These are phyloP conservation scores for Saururus chinensis DNA, from an alignment of 164 flowering plant genomes.

Conservation along the genomic window DNA sequence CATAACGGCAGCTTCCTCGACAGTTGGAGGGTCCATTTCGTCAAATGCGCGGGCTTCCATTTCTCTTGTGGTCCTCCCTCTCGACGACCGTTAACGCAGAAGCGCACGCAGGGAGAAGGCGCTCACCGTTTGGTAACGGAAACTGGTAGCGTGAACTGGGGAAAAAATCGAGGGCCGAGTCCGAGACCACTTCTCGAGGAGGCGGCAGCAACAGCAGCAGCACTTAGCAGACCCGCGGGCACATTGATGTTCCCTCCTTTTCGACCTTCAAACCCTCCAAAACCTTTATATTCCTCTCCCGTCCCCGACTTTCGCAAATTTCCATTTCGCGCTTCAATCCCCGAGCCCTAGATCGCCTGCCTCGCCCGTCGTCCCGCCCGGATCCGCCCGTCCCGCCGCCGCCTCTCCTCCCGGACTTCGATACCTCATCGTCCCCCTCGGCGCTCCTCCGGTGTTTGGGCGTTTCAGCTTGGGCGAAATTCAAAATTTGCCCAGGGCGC, in stretches of 20 bases:
- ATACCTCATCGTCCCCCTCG: not conserved
- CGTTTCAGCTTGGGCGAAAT: slow-evolving; percentile 1
- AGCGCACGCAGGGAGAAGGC: too few relatives aligned
- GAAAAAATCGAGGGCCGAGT: too few relatives aligned
- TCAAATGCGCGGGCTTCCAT: too few relatives aligned
- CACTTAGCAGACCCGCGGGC: too few relatives aligned
- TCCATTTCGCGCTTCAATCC: not conserved
- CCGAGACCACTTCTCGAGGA: slow-evolving; percentile 5
- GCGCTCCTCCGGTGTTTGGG: not conserved
- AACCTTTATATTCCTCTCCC: slow-evolving; percentile 1
- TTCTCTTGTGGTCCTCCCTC: too few relatives aligned
- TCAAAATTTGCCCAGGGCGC: too few relatives aligned
- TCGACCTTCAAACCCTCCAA: slow-evolving; percentile 6
- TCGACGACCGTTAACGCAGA: too few relatives aligned
- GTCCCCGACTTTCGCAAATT: not conserved
- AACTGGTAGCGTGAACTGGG: too few relatives aligned
- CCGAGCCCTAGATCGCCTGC: slow-evolving; percentile 12
- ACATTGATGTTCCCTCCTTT: slow-evolving; percentile 6
- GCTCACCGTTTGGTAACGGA: too few relatives aligned
- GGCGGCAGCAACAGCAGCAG: slow-evolving; percentile 1
- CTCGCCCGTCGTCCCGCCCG: slow-evolving; percentile 4
- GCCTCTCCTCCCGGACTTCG: not conserved
- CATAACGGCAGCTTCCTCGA: too few relatives aligned
- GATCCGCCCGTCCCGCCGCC: not conserved
- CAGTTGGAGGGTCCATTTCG: too few relatives aligned